phyloP scores from a whole-genome alignment of 2,329 filamentous ascomycete species.

The Colletotrichum echinochloae region DNA sequence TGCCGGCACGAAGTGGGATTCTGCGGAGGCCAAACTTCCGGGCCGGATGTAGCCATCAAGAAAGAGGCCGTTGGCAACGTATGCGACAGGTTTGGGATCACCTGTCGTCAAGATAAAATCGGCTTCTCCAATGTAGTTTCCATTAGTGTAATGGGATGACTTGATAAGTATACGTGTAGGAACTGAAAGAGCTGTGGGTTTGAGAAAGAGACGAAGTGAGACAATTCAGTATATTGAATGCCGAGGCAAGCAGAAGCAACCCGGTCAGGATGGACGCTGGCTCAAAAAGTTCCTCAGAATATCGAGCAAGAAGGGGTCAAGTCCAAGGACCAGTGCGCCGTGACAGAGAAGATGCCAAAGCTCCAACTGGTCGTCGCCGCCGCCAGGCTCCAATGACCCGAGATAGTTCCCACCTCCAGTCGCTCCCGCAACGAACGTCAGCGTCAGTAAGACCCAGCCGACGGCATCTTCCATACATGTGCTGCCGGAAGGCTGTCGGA shows the following conservation, averaged over 20 bases:
- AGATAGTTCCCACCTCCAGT: slow-evolving; percentile 36
- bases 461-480: slow-evolving; percentile 46
- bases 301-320: slow-evolving; percentile 33
- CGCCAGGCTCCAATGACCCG: slow-evolving; percentile 24
- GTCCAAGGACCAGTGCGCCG: slow-evolving; percentile 29
- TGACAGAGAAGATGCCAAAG: slow-evolving; percentile 38
- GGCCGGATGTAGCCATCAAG: slow-evolving; percentile 17
- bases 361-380: slow-evolving; percentile 17
- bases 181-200: not conserved
- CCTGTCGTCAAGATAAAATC: not conserved
- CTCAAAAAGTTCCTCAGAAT: slow-evolving; percentile 21
- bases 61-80: not conserved
- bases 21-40: slow-evolving; percentile 28
- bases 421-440: slow-evolving; percentile 50
- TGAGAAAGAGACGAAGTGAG: not conserved
- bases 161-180: too few relatives aligned
- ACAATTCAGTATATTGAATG: too few relatives aligned
- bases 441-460: slow-evolving; percentile 49
- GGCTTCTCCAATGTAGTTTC: too few relatives aligned
- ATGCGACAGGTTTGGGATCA: not conserved
- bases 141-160: not conserved
- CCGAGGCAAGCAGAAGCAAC: not conserved
- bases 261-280: not conserved
- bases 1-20: slow-evolving; percentile 3
- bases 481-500: slow-evolving; percentile 52